These are phyloP conservation scores for Fusarium chuoi DNA, from an alignment of 2,329 filamentous ascomycete species.

Conservation along the genomic window DNA sequence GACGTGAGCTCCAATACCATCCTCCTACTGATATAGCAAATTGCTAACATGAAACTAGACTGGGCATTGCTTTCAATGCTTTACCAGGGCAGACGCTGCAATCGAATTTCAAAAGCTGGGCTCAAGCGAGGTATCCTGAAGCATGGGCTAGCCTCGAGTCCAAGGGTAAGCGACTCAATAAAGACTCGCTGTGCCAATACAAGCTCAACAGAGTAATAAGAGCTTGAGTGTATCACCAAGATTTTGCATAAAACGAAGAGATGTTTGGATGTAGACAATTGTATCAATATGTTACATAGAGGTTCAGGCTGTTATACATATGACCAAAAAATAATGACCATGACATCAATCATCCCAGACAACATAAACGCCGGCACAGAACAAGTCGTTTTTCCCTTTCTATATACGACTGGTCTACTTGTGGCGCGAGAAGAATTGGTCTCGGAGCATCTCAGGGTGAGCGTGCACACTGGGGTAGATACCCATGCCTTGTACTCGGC, in stretches of 20 bases:
- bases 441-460: slow-evolving; percentile 82
- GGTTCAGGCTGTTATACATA: slow-evolving; percentile 51
- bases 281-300: slow-evolving; percentile 51
- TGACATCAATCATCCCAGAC: slow-evolving; percentile 38
- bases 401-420: slow-evolving; percentile 17
- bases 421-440: slow-evolving; percentile 47
- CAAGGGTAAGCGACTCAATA: slow-evolving; percentile 58
- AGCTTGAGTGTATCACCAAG: slow-evolving; percentile 55
- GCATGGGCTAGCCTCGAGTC: slow-evolving; percentile 74
- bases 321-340: slow-evolving; percentile 43
- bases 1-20: slow-evolving; percentile 69
- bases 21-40: neutral
- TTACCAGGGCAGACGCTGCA: slow-evolving; percentile 74
- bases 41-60: slow-evolving; percentile 56
- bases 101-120: slow-evolving; percentile 78
- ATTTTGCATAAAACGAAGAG: slow-evolving; percentile 25
- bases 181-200: slow-evolving; percentile 60
- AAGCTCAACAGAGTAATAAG: slow-evolving; percentile 60
- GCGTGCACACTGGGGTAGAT: slow-evolving; percentile 90
- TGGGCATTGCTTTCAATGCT: slow-evolving; percentile 81
- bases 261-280: slow-evolving; percentile 42
- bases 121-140: slow-evolving; percentile 71
- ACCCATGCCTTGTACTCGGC: slow-evolving; percentile 87
- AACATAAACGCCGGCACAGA: slow-evolving; percentile 20
- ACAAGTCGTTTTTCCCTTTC: slow-evolving; percentile 5